Evolutionary conservation across 2,329 filamentous ascomycete species (phyloP).

Genomic region (Venturia pyrina): DNA sequence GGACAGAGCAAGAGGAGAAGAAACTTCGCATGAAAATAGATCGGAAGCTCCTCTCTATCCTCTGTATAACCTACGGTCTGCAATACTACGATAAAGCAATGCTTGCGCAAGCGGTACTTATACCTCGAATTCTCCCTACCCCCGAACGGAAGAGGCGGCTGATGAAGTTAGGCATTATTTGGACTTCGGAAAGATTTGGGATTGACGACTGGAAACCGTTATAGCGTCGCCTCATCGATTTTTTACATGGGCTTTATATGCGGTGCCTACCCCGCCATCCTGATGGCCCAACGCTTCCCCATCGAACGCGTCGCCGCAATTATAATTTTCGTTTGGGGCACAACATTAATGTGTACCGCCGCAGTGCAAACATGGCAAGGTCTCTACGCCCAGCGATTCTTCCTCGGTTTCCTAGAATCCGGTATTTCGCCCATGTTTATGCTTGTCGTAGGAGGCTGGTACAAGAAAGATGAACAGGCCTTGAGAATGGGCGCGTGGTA

Average conservation of each 20-base stretch:
- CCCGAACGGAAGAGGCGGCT: neutral
- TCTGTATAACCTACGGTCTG: constrained; percentile 36
- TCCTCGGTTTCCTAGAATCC: constrained; percentile 40
- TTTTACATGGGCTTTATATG: constrained; percentile 42
- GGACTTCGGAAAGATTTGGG: constrained; percentile 32
- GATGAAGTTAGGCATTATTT: constrained; percentile 27
- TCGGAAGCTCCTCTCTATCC: constrained; percentile 34
- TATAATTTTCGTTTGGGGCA: constrained; percentile 29
- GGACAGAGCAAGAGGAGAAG: constrained; percentile 35
- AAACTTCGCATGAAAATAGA: constrained; percentile 34
- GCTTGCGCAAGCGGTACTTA: constrained; percentile 39
- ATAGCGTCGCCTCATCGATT: constrained; percentile 35
- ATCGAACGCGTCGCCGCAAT: constrained; percentile 36
- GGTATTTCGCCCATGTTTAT: constrained; percentile 42
- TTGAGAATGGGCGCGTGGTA: constrained; percentile 16
- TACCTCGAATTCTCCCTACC: neutral
- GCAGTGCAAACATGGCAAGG: constrained; percentile 19
- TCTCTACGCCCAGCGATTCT: constrained; percentile 31
- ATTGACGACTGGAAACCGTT: constrained; percentile 32
- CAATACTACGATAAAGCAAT: constrained; percentile 46
- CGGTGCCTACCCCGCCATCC: constrained; percentile 36
- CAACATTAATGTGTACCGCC: constrained; percentile 29
- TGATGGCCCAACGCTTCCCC: constrained; percentile 35
- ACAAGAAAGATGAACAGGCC: constrained; percentile 19
- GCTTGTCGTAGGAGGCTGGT: constrained; percentile 29